These are phyloP conservation scores for Pseudogymnoascus sp. DNA, from an alignment of 2,329 filamentous ascomycete species.

Conservation along the genomic window DNA sequence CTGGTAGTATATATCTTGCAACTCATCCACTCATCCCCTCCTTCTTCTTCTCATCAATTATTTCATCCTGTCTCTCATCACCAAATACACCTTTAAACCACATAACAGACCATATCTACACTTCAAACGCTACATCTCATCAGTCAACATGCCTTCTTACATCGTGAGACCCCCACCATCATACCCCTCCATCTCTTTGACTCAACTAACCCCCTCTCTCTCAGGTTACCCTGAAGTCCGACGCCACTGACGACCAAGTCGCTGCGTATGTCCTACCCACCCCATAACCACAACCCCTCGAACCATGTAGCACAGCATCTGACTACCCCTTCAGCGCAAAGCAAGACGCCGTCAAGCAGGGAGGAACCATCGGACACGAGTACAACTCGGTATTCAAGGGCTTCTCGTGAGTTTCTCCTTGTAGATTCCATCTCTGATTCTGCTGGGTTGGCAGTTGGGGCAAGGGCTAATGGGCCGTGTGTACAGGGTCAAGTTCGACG, in stretches of 20 bases:
- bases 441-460: not conserved
- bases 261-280: slow-evolving; percentile 44
- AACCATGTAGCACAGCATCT: not conserved
- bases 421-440: not conserved
- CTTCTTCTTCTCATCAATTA: not conserved
- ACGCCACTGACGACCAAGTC: slow-evolving; percentile 58
- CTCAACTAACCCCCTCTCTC: slow-evolving; percentile 7
- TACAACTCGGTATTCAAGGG: slow-evolving; percentile 76
- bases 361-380: slow-evolving; percentile 76
- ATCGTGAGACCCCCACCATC: slow-evolving; percentile 12
- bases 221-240: slow-evolving; percentile 73
- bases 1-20: not conserved
- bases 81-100: not conserved
- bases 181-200: not conserved
- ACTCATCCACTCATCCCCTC: not conserved
- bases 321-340: slow-evolving; percentile 53
- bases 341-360: slow-evolving; percentile 63
- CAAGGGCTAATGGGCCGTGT: not conserved
- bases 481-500: slow-evolving; percentile 62
- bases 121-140: not conserved
- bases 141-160: slow-evolving; percentile 17
- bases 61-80: not conserved
- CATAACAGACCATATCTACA: not conserved
- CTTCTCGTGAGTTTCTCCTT: slow-evolving; percentile 66
- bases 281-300: not conserved